A percentile compares a stretch with the other conserved stretches of the same genome.
Conservation (phyloP, 805 yeast species). For the Yarrowia yakushimensis region DNA sequence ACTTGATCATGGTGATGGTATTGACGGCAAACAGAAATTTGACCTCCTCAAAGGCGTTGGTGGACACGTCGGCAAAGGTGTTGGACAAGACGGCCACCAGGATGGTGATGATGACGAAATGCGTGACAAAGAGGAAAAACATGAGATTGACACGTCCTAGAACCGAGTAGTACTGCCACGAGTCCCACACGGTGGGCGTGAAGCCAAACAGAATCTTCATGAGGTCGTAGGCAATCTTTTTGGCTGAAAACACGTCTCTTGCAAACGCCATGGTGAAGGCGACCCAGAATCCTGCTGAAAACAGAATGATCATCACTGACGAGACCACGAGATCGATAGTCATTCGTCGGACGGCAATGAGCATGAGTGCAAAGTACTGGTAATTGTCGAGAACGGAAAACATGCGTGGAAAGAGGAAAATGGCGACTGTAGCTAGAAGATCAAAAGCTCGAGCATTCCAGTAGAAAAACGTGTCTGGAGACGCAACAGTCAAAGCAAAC, state of each 20-base stretch:
- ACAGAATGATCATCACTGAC: conserved; percentile 47
- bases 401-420: conserved; percentile 49
- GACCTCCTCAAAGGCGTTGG: conserved; percentile 41
- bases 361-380: conserved; percentile 50
- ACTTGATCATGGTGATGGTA: conserved; percentile 39
- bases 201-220: conserved; percentile 54
- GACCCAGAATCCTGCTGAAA: conserved; percentile 54
- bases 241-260: conserved; percentile 41
- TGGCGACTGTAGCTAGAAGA: conserved; percentile 43
- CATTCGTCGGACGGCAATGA: conserved; percentile 52
- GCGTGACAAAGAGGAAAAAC: conserved; percentile 52
- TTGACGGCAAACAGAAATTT: conserved; percentile 41
- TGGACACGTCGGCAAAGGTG: conserved; percentile 38
- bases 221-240: conserved; percentile 50
- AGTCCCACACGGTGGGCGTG: conserved; percentile 59
- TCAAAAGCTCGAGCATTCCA: conserved; percentile 32
- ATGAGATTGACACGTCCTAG: conserved; percentile 49
- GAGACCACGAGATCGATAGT: conserved; percentile 49
- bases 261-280: conserved; percentile 50
- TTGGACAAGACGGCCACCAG: conserved; percentile 51
- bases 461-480: neutral
- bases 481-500: conserved; percentile 26
- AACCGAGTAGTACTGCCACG: conserved; percentile 48
- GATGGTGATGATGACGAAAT: conserved; percentile 53
- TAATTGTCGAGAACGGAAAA: conserved; percentile 51